Base-by-base conservation (phyloP, 2,329 filamentous ascomycete genomes). In the Penicillium hesseltinei region DNA sequence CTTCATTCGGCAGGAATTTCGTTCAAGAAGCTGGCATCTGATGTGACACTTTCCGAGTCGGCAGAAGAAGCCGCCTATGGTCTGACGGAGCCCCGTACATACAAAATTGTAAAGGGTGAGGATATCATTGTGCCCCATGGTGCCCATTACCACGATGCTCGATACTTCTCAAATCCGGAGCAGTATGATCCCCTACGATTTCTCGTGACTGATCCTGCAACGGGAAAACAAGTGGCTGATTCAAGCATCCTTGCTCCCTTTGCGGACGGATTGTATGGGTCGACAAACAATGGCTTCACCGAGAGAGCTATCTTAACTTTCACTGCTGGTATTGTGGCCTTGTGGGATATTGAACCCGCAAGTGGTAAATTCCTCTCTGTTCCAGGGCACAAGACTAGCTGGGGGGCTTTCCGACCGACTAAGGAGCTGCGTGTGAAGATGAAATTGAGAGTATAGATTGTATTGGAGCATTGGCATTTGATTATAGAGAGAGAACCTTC, bases 321-420 rank as follows among this genome's bases (percentile, higher is more conserved):
- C 44, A 76, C 78, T 1, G 82, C 82, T 17, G 77, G 79, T 1
- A 77, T 86, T 23, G 65, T 86, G 21, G 73, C 77, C 6, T 75
- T 83, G 64, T 87, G 83, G 82, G 80, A 86, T 43, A 78, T 86
- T 56, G 73, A 81, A 53, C 76, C 81, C 0, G 75, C 72, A 0
- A 70, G 69, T 47, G 75, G 76, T 17, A 72, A 71, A 7, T 72
- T 70, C 0, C 84, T 84, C 78, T 73, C 74, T 19, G 73, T 86
- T 43, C 85, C 85, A 0, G 73, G 70, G 40, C 77, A 78, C 66
- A 75, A 67, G 64, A 78, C 75, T 61, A 80, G 79, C 6, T 79
- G 76, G 52, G 79, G 77, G 2, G 77, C 83, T 15, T 81, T 79
- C 63, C 73, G 78, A 56, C 84, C 84, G 10, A 76, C 70, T 44